phyloP scores from a whole-genome alignment of 2,329 filamentous ascomycete species.

The Colletotrichum lindemuthianum region DNA sequence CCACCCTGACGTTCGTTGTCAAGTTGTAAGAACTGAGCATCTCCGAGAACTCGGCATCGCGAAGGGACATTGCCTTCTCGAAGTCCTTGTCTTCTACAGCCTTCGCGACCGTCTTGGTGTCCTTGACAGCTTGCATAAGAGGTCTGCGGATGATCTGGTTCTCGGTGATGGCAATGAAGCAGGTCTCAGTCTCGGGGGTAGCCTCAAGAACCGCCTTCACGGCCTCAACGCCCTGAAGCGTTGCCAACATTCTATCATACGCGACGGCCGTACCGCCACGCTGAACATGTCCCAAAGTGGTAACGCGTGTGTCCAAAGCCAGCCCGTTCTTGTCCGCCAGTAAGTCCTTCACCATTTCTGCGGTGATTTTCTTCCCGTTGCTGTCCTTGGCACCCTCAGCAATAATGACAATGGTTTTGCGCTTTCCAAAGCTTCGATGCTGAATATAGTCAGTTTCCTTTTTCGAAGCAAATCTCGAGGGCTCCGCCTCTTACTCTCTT shows the following conservation, averaged over 20 bases:
- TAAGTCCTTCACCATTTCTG: constrained; percentile 84
- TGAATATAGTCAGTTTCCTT: constrained; percentile 47
- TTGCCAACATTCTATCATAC: constrained; percentile 93
- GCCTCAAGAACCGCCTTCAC: constrained; percentile 92
- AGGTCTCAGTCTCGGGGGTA: constrained; percentile 87
- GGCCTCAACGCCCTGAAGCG: constrained; percentile 92
- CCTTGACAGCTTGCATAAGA: constrained; percentile 85
- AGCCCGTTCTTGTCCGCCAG: constrained; percentile 82
- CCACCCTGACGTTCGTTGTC: constrained; percentile 84
- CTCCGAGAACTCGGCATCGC: constrained; percentile 93
- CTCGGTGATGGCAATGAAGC: constrained; percentile 95
- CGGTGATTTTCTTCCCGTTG: constrained; percentile 84
- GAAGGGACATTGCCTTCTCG: constrained; percentile 83
- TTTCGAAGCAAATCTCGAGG: too few relatives aligned
- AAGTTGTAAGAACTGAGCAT: constrained; percentile 92
- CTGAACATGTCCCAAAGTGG: constrained; percentile 96
- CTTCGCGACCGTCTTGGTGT: constrained; percentile 85
- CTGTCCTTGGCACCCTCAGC: constrained; percentile 93
- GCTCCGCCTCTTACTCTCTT: constrained; percentile 63
- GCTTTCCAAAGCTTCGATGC: constrained; percentile 90
- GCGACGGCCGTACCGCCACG: constrained; percentile 91
- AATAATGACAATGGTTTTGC: constrained; percentile 97
- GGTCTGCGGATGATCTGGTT: constrained; percentile 96
- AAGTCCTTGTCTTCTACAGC: constrained; percentile 90
- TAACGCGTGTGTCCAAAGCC: constrained; percentile 90